phyloP scores from a whole-genome alignment of 2,329 filamentous ascomycete genomes.

The Pseudocercospora fuligena region DNA sequence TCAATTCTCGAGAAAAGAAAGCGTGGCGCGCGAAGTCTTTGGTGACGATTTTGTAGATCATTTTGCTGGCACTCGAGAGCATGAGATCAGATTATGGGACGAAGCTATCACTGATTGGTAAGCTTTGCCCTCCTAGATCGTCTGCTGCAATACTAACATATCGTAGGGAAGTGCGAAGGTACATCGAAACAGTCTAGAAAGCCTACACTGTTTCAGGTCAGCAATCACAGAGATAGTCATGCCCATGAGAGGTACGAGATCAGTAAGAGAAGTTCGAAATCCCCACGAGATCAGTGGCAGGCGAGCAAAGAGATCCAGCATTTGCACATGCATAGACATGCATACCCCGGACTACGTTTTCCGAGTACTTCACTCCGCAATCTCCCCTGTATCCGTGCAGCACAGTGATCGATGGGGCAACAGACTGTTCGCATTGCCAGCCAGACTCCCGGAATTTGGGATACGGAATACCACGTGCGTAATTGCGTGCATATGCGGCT shows the following conservation, averaged over 20 bases:
- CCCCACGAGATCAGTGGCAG: not conserved
- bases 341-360: not conserved
- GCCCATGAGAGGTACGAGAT: not conserved
- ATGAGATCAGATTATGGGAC: conserved; percentile 89
- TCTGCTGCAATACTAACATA: conserved; percentile 18
- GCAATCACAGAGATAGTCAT: not conserved
- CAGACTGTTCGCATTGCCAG: not conserved
- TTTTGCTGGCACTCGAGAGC: conserved; percentile 87
- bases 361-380: not conserved
- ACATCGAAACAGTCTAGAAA: conserved; percentile 45
- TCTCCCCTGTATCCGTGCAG: not conserved
- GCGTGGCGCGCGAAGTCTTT: conserved; percentile 90
- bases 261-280: not conserved
- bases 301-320: not conserved
- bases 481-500: not conserved
- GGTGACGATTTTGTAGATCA: conserved; percentile 96
- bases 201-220: not conserved
- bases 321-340: not conserved
- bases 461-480: not conserved
- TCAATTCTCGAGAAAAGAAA: conserved; percentile 75
- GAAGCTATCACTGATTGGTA: conserved; percentile 97
- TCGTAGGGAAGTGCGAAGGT: conserved; percentile 44
- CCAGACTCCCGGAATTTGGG: not conserved
- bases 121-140: conserved; percentile 45
- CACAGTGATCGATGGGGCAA: not conserved